A percentile compares a stretch with the other conserved stretches of the same genome.
These are phyloP conservation scores for Populus deltoides DNA, from an alignment of 345 rosid genomes.

Conservation along the genomic window DNA sequence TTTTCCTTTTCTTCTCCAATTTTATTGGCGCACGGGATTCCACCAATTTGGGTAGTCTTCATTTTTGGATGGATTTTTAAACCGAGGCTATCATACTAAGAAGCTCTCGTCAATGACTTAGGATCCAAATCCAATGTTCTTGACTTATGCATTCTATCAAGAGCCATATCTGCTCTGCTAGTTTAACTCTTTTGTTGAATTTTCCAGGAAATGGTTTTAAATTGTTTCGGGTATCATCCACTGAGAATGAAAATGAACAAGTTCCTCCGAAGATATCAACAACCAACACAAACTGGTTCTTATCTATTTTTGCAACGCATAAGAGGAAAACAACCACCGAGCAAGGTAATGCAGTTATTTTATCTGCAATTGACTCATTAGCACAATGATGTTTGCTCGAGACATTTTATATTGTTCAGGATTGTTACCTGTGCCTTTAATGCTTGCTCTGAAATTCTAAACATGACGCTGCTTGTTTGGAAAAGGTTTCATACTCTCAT, in stretches of 20 bases:
- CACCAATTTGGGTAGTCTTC: neutral
- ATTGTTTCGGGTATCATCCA: constrained; percentile 18
- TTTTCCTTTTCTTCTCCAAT: neutral
- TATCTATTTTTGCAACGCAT: constrained; percentile 30
- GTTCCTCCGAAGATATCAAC: constrained; percentile 25
- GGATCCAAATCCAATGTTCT: neutral
- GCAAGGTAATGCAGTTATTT: constrained; percentile 35
- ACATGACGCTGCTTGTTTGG: neutral
- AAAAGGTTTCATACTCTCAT: neutral
- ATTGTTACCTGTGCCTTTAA: neutral
- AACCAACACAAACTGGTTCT: constrained; percentile 38
- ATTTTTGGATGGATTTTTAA: neutral
- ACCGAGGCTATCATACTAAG: neutral
- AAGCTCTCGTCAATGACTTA: neutral
- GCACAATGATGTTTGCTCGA: neutral
- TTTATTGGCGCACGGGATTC: neutral
- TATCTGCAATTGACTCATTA: constrained; percentile 6
- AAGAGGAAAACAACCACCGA: constrained; percentile 19
- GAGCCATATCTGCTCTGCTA: neutral
- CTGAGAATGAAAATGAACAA: constrained; percentile 18
- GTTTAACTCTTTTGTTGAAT: constrained; percentile 7
- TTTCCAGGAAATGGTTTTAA: constrained; percentile 45
- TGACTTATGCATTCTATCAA: neutral
- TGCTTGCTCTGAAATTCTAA: neutral
- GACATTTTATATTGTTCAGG: neutral